Evolutionary conservation across 768 basidiomycete species (phyloP), one percentile per base, ranked within the genome.

Genomic region (Russula ochroleuca): DNA sequence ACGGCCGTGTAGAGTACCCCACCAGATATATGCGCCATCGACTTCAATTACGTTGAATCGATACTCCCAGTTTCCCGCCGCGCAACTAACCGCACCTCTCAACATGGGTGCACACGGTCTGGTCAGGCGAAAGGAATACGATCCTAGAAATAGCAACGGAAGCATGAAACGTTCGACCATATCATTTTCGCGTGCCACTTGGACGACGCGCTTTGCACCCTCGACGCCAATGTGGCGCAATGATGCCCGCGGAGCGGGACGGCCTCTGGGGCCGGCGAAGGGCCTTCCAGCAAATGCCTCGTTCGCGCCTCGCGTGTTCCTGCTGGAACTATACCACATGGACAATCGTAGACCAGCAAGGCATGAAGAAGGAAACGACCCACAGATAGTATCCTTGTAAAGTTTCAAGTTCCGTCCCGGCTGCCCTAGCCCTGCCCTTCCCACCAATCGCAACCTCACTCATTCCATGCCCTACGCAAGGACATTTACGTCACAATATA

Each of bases 1-100:
- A 88, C 86, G 9, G 88, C 87, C 1, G 28, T 92, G 45, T 92
- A 89, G 89, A 88, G 84, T 49, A 90, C 87, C 0, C 85, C 87
- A 0, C 85, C 89, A 10, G 84, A 85, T 65, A 81, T 82, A 69
- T 88, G 86, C 66, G 79, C 82, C 3, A 73, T 85, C 55, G 85
- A 88, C 66, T 88, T 92, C 69, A 59, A 74, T 76, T 90, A 91
- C 66, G 86, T 92, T 56, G 74, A 86, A 14, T 75, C 80, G 41
- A 84, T 92, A 59, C 19, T 77, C 77, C 0, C 77, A 78, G 47
- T 75, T 91, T 19, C 83, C 86, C 0, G 8, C 72, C 25, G 72
- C 76, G 7, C 80, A 81, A 51, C 69, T 88, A 81, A 51, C 69
- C 88, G 6, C 87, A 88, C 71, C 75, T 88, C 41, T 82, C 80